Conservation (phyloP, 2,329 filamentous ascomycete species). For the Stagonosporopsis chrysanthemi region DNA sequence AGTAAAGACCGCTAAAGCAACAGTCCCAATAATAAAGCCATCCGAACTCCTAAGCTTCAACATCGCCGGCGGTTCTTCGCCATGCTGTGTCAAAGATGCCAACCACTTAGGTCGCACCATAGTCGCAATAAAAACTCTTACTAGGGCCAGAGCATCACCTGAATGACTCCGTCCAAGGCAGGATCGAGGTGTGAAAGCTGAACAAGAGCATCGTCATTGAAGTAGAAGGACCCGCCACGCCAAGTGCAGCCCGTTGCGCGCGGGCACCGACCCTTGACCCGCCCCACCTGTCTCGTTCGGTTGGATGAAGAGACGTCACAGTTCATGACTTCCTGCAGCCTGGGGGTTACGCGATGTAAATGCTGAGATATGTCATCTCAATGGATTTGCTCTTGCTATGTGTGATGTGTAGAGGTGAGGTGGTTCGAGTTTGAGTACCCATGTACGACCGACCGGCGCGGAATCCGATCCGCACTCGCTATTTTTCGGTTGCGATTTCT, state of each 20-base stretch:
- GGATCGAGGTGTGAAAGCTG: background rate
- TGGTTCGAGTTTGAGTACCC: background rate
- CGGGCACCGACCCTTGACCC: slow-evolving; percentile 4
- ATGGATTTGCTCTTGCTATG: background rate
- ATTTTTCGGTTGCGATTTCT: background rate
- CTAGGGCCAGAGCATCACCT: background rate
- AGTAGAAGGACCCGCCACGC: slow-evolving; percentile 9
- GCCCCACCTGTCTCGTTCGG: slow-evolving; percentile 3
- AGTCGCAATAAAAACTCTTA: background rate
- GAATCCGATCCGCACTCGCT: background rate
- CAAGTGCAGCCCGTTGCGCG: slow-evolving; percentile 12
- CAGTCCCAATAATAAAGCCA: slow-evolving; percentile 45
- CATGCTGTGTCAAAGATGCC: slow-evolving; percentile 39
- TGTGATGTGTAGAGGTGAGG: background rate
- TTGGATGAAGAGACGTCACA: background rate
- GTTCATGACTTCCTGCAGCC: background rate
- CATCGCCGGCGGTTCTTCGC: slow-evolving; percentile 40
- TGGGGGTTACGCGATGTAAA: background rate
- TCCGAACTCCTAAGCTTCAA: slow-evolving; percentile 45
- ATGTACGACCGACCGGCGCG: background rate
- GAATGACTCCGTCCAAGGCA: background rate
- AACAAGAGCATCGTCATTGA: slow-evolving; percentile 8
- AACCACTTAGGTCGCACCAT: slow-evolving; percentile 38
- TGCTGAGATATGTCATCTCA: background rate
- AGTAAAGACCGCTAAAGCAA: slow-evolving; percentile 49